Evolutionary conservation across 495 filamentous ascomycete species (phyloP).

Genomic region (Penicillium macrosclerotiorum): DNA sequence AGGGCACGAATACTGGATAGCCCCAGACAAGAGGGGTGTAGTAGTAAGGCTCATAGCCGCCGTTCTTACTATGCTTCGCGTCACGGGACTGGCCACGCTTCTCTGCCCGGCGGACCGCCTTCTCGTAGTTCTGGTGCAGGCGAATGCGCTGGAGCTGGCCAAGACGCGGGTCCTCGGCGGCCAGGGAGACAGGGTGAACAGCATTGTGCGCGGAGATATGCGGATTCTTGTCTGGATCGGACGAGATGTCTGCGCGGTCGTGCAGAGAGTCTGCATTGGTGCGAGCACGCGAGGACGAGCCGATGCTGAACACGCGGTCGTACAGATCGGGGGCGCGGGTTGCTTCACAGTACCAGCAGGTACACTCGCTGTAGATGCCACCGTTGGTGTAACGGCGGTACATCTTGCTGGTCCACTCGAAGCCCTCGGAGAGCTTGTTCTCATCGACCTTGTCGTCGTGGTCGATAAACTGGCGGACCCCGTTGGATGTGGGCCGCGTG

Average conservation of each 20-base stretch:
- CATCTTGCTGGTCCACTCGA: conserved; percentile 72
- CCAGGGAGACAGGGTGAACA: conserved; percentile 26
- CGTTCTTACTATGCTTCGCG: conserved; percentile 32
- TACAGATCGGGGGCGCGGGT: conserved; percentile 60
- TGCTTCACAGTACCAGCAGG: conserved; percentile 88
- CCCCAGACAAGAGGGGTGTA: conserved; percentile 38
- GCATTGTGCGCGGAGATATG: conserved; percentile 74
- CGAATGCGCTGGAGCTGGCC: conserved; percentile 21
- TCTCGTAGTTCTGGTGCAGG: conserved; percentile 55
- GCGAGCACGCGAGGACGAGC: conserved; percentile 30
- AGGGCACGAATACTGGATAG: conserved; percentile 50
- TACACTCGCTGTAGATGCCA: conserved; percentile 74
- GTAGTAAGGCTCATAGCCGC: conserved; percentile 30
- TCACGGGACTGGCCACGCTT: conserved; percentile 51
- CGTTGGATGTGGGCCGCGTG: not conserved
- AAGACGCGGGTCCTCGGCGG: conserved; percentile 3
- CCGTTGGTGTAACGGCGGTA: conserved; percentile 59
- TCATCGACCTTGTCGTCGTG: conserved; percentile 87
- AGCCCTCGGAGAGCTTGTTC: conserved; percentile 55
- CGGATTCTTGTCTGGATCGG: conserved; percentile 57
- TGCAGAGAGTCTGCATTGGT: conserved; percentile 46
- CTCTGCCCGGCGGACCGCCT: conserved; percentile 57
- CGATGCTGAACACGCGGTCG: conserved; percentile 33
- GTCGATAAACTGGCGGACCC: conserved; percentile 55
- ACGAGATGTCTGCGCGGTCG: conserved; percentile 53